Evolutionary conservation across 2,329 filamentous ascomycete genomes (phyloP), one percentile per base, ranked within the genome.

Genomic region (Blastomyces percursus): DNA sequence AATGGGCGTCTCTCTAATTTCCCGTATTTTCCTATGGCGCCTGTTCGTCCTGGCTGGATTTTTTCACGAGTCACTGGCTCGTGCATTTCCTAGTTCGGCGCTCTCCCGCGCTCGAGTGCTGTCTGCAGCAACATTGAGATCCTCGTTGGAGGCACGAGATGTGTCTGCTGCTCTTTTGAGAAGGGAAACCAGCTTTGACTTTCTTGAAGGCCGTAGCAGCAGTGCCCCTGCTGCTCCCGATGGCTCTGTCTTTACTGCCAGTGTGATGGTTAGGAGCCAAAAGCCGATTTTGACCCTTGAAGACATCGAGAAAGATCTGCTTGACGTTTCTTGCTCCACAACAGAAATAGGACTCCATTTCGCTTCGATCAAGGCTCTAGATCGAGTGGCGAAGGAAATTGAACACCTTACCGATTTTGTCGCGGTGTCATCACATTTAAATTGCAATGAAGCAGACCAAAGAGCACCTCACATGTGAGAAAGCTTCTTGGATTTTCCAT

Each of bases 391-490:
- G 3, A 52, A 61, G 42, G 64, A 61, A 32, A 30, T 69, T 12
- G 60, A 64, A 35, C 35, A 56, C 16, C 51, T 50, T 11, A 52
- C 59, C 1, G 62, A 60, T 35, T 66, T 69, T 24, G 42, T 67
- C 6, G 61, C 63, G 24, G 64, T 69, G 40, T 67, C 67, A 14
- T 66, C 67, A 16, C 67, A 69, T 60, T 60, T 35, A 24, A 64
- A 63, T 3, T 69, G 67, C 50, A 66, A 69, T 35, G 54, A 62
- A 32, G 63, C 67, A 11, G 67, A 67, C 12, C 62, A 67, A 56
- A 60, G 67, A 35, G 65, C 64, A 40, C 62, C 66, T 2, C 63
- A 69, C 61, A 62, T 62, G 67, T 69, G 44, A 66, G 65, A 32
- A 61, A 24, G 21, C n/a, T 30, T 42, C 48, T 11, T 4, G n/a